Conservation (phyloP, 805 yeast species). For the Kuraishia ogatae region DNA sequence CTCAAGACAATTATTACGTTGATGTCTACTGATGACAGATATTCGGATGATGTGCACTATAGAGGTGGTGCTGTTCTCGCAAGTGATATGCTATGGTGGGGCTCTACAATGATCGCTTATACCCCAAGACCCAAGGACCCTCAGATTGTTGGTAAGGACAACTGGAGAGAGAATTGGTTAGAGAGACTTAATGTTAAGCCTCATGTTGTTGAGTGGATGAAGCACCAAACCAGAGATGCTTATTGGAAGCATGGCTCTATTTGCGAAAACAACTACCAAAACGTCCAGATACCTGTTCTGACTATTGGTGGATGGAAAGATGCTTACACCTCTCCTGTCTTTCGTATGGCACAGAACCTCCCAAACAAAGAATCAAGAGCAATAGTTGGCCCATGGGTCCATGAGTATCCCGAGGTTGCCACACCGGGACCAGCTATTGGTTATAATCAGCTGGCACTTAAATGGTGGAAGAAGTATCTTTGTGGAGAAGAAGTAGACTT, state of each 20-base stretch:
- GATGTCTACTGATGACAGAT: conserved; percentile 39
- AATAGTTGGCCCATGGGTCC: conserved; percentile 40
- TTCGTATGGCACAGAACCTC: conserved; percentile 31
- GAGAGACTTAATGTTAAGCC: conserved; percentile 29
- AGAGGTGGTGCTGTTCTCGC: conserved; percentile 37
- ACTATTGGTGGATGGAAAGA: conserved; percentile 41
- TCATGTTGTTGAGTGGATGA: conserved; percentile 31
- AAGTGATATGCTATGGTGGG: conserved; percentile 43
- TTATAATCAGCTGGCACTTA: conserved; percentile 29
- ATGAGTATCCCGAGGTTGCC: conserved; percentile 39
- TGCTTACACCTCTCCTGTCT: conserved; percentile 35
- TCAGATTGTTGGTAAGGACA: conserved; percentile 21
- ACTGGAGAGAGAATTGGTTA: conserved; percentile 33
- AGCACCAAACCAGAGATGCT: conserved; percentile 34
- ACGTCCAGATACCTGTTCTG: conserved; percentile 33
- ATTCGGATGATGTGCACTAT: conserved; percentile 40
- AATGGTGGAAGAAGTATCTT: conserved; percentile 32
- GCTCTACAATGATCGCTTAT: conserved; percentile 34
- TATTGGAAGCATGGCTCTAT: conserved; percentile 42
- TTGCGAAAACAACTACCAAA: conserved; percentile 27
- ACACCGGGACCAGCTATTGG: conserved; percentile 36
- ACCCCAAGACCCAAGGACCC: conserved; percentile 40
- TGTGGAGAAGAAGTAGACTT: conserved; percentile 19
- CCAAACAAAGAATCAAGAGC: conserved; percentile 30
- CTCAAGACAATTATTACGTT: conserved; percentile 32